These are phyloP conservation scores for Purshia tridentata DNA, from an alignment of 306 rosid genomes.

Conservation along the genomic window DNA sequence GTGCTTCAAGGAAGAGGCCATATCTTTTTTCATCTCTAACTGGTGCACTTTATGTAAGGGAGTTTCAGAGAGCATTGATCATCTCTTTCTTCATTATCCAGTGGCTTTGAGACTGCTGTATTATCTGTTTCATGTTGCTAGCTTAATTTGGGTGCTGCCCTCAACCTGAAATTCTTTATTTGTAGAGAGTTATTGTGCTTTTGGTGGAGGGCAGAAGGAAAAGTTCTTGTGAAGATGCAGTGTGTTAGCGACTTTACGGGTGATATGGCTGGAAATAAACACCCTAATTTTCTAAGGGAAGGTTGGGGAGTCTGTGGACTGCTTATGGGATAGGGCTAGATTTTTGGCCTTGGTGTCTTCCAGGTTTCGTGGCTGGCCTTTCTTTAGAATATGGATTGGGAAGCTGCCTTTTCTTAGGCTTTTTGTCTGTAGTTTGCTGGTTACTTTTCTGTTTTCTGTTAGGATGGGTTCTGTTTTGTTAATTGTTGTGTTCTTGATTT, in stretches of 20 bases:
- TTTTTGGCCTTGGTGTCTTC: neutral
- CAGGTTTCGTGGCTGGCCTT: neutral
- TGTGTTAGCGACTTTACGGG: neutral
- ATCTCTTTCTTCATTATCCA: neutral
- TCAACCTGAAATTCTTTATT: neutral
- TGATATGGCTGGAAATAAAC: neutral
- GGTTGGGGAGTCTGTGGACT: neutral
- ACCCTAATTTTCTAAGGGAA: neutral
- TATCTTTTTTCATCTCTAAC: neutral
- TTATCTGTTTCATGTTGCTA: neutral
- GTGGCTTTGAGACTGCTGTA: neutral
- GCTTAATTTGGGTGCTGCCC: neutral
- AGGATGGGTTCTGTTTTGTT: neutral
- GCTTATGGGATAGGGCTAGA: neutral
- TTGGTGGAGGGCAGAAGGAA: neutral
- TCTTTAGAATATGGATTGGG: slow-evolving; percentile 1
- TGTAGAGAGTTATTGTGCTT: neutral
- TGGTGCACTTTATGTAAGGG: too few relatives aligned
- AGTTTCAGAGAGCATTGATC: neutral
- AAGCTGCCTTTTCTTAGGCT: neutral
- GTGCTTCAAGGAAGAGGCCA: neutral
- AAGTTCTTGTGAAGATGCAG: neutral
- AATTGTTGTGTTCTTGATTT: neutral
- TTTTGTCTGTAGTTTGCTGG: neutral
- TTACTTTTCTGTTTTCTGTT: neutral